Evolutionary conservation across 306 rosid genomes (phyloP).

Genomic region (Lotus japonicus): DNA sequence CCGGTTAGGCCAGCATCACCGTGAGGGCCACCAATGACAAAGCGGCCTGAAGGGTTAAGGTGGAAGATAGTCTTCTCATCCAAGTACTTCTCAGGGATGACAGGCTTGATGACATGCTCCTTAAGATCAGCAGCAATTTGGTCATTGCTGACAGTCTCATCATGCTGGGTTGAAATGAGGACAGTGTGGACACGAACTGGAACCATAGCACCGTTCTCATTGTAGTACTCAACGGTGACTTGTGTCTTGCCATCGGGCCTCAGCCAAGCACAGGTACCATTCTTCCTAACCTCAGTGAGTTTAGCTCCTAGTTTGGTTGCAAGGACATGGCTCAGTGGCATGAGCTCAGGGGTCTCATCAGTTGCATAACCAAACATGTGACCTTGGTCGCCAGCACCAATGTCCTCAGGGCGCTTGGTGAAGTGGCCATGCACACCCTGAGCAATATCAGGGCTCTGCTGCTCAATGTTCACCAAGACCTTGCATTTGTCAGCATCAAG

Average conservation of each 20-base stretch:
- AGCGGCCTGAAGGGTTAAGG: constrained; percentile 99
- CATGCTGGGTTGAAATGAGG: constrained; percentile 98
- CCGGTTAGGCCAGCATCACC: constrained; percentile 99
- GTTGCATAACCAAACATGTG: constrained; percentile 99
- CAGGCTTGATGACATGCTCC: constrained; percentile 96
- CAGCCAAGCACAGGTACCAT: constrained; percentile 90
- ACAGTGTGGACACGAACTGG: constrained; percentile 97
- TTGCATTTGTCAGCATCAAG: constrained; percentile 99
- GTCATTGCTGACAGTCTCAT: constrained; percentile 89
- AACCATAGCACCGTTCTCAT: constrained; percentile 91
- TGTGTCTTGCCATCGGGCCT: constrained; percentile 99
- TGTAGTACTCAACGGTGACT: constrained; percentile 89
- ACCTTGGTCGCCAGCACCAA: constrained; percentile 99
- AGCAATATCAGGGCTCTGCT: constrained; percentile 99
- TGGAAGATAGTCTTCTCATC: constrained; percentile 98
- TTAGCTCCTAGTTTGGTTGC: constrained; percentile 94
- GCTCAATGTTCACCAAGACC: constrained; percentile 98
- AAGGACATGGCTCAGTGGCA: constrained; percentile 97
- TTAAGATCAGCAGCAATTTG: constrained; percentile 95
- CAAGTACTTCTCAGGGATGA: constrained; percentile 90
- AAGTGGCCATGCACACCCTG: constrained; percentile 99
- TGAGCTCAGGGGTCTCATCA: constrained; percentile 90
- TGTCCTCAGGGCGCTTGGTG: constrained; percentile 98
- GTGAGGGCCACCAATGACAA: constrained; percentile 97
- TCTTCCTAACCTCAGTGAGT: constrained; percentile 94